A percentile compares a stretch with the other conserved stretches of the same genome.
phyloP scores from a whole-genome alignment of 164 flowering plant genomes.

The Aristolochia californica region DNA sequence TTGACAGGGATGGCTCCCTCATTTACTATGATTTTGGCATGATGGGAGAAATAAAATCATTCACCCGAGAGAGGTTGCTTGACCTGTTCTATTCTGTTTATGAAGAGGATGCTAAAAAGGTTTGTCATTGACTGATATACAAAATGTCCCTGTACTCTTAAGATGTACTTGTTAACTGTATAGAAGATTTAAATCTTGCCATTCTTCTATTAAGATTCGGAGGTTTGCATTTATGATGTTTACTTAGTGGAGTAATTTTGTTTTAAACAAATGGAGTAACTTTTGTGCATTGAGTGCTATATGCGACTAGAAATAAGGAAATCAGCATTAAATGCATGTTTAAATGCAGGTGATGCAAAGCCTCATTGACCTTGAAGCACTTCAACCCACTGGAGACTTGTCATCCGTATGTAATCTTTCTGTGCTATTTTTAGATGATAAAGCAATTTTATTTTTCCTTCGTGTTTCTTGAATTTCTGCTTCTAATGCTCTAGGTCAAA shows the following conservation, averaged over 20 bases:
- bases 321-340: not conserved
- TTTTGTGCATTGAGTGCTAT: too few relatives aligned
- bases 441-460: too few relatives aligned
- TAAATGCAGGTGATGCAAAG: constrained; percentile 64
- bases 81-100: constrained; percentile 83
- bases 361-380: constrained; percentile 81
- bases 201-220: too few relatives aligned
- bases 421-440: not conserved
- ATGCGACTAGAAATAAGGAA: too few relatives aligned
- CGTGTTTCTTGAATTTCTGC: too few relatives aligned
- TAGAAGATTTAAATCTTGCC: too few relatives aligned
- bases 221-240: too few relatives aligned
- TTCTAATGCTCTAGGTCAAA: constrained; percentile 42
- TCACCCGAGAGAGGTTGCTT: constrained; percentile 69
- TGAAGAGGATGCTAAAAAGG: constrained; percentile 96
- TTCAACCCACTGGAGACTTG: constrained; percentile 92
- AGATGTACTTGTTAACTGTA: too few relatives aligned
- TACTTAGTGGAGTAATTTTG: not conserved
- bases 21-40: constrained; percentile 97
- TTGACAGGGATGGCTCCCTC: constrained; percentile 71
- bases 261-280: constrained; percentile 2
- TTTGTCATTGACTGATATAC: constrained; percentile 3
- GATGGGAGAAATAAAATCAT: constrained; percentile 95
- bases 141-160: too few relatives aligned
- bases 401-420: constrained; percentile 43